These are phyloP conservation scores for Penstemon newberryi DNA, from an alignment of 257 asterid species.

Conservation along the genomic window DNA sequence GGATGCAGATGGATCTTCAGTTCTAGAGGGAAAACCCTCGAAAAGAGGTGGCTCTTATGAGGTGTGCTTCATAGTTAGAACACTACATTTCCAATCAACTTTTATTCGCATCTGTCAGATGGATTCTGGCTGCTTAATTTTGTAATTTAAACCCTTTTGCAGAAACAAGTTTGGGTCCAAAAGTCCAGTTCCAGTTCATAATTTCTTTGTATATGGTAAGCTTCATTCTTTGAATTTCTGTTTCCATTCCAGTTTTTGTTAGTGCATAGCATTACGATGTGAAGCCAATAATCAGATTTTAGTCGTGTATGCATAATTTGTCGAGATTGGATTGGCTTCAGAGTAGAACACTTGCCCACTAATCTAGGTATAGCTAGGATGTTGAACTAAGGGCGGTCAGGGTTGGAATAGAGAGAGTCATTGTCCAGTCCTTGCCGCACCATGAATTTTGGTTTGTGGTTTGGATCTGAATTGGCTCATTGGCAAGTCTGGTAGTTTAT, in stretches of 20 bases:
- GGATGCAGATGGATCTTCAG: conserved; percentile 61
- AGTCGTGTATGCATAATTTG: conserved; percentile 6
- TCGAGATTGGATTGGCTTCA: conserved; percentile 14
- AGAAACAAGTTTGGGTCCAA: conserved; percentile 98
- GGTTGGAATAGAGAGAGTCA: neutral
- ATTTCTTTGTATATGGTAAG: conserved; percentile 56
- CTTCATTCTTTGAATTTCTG: conserved; percentile 22
- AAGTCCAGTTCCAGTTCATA: conserved; percentile 85
- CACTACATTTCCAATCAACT: conserved; percentile 14
- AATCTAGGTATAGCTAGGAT: conserved; percentile 7
- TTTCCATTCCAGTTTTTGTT: conserved; percentile 25
- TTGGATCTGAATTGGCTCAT: neutral
- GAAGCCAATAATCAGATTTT: conserved; percentile 2
- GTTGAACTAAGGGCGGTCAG: neutral
- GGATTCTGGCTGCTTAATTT: conserved; percentile 9
- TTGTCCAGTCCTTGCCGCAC: neutral
- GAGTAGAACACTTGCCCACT: neutral
- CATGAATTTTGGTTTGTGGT: neutral
- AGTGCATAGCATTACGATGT: neutral
- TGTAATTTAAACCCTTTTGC: conserved; percentile 33
- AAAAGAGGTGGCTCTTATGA: conserved; percentile 74
- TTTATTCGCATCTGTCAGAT: conserved; percentile 8
- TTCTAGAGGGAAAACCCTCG: conserved; percentile 58
- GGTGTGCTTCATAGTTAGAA: conserved; percentile 42
- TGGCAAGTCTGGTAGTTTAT: neutral